phyloP scores from a whole-genome alignment of 257 asterid genomes.

The Lantana camara region DNA sequence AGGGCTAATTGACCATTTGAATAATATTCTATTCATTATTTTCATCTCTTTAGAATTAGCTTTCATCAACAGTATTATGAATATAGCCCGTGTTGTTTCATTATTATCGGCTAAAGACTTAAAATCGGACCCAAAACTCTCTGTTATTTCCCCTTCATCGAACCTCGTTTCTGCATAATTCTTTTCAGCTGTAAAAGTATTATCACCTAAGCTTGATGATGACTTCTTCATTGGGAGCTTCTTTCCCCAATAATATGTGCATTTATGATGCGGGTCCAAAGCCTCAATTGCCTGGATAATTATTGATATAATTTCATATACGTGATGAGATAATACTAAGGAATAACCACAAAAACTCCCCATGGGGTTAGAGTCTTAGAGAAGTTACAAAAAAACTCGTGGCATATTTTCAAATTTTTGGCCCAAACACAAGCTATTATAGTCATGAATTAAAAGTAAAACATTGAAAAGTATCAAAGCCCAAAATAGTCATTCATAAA shows the following conservation, averaged over 20 bases:
- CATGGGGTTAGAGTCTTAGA: too few species aligned
- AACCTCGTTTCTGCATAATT: constrained; percentile 23
- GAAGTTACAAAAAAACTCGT: too few species aligned
- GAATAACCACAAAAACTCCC: too few species aligned
- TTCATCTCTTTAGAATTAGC: constrained; percentile 55
- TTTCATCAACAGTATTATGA: constrained; percentile 48
- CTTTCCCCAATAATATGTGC: constrained; percentile 60
- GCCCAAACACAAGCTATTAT: too few species aligned
- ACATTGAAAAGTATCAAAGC: too few species aligned
- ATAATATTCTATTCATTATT: constrained; percentile 44
- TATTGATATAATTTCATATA: too few species aligned
- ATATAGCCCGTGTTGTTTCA: constrained; percentile 28
- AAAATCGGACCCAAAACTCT: constrained; percentile 32
- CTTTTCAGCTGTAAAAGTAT: constrained; percentile 18
- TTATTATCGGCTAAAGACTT: constrained; percentile 37
- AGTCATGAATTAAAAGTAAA: too few species aligned
- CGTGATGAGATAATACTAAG: too few species aligned
- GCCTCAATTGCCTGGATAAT: constrained; percentile 58
- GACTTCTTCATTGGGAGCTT: constrained; percentile 24
- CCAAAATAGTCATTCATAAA: too few species aligned
- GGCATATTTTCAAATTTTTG: too few species aligned
- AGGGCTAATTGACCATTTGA: constrained; percentile 49
- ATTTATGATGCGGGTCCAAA: constrained; percentile 50
- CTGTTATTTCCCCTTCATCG: constrained; percentile 37
- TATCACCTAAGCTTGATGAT: constrained; percentile 29